phyloP scores from a whole-genome alignment of 2,329 filamentous ascomycete species.

The Teratosphaeria epicoccoides region DNA sequence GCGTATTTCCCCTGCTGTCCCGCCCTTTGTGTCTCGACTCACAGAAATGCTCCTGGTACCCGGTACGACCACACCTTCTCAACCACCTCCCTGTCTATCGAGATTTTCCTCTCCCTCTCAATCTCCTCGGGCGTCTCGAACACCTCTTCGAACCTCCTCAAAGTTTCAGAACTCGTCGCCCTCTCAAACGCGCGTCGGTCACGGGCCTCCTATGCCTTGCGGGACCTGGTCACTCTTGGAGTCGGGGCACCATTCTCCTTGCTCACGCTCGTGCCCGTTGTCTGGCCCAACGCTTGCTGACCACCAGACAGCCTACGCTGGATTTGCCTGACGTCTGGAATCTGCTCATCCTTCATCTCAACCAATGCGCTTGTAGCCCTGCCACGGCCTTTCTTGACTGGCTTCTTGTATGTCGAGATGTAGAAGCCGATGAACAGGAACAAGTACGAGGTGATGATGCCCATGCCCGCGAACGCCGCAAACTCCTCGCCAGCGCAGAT shows the following conservation, averaged over 20 bases:
- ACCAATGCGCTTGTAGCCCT: slow-evolving; percentile 77
- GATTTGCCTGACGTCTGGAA: slow-evolving; percentile 44
- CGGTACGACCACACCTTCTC: slow-evolving; percentile 4
- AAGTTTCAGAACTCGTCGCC: slow-evolving; percentile 6
- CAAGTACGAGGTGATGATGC: slow-evolving; percentile 86
- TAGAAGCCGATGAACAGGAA: slow-evolving; percentile 99
- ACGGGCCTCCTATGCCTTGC: slow-evolving; percentile 50
- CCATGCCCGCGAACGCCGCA: slow-evolving; percentile 83
- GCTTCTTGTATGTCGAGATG: slow-evolving; percentile 88
- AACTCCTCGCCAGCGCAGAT: slow-evolving; percentile 94
- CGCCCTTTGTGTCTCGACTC: not conserved
- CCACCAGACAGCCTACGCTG: slow-evolving; percentile 41
- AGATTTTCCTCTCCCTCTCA: not conserved
- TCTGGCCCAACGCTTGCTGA: slow-evolving; percentile 25
- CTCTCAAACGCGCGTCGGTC: slow-evolving; percentile 6
- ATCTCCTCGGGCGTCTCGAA: not conserved
- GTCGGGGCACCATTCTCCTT: slow-evolving; percentile 10
- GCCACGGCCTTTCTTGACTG: slow-evolving; percentile 58
- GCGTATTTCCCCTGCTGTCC: not conserved
- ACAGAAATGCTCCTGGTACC: slow-evolving; percentile 1
- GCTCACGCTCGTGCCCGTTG: slow-evolving; percentile 17
- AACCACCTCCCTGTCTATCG: not conserved
- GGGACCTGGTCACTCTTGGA: slow-evolving; percentile 53
- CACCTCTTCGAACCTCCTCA: slow-evolving; percentile 1
- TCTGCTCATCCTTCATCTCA: slow-evolving; percentile 67